Percentiles rank a stretch among this genome's conserved stretches.
These are phyloP conservation scores for Ophiostoma perfectum DNA, from an alignment of 2,329 filamentous ascomycete genomes.

Conservation along the genomic window DNA sequence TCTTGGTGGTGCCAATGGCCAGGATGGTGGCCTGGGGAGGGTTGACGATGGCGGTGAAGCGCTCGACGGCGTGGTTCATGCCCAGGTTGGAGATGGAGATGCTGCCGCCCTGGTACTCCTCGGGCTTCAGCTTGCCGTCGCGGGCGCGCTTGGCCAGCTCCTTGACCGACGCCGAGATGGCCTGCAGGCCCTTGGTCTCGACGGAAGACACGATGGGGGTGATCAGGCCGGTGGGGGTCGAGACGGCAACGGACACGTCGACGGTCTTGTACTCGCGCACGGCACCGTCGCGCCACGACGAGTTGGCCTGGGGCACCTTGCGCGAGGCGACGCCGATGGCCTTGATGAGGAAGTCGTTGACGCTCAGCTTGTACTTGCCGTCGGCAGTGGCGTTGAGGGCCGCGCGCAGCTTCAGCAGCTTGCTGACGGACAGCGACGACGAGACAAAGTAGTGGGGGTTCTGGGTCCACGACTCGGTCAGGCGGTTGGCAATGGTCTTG, in stretches of 20 bases:
- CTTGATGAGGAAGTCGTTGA: conserved; percentile 99
- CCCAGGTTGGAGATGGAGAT: conserved; percentile 99
- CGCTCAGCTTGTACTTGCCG: conserved; percentile 97
- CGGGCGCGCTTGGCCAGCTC: conserved; percentile 93
- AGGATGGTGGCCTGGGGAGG: conserved; percentile 94
- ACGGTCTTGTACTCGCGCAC: conserved; percentile 92
- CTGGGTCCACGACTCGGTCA: conserved; percentile 81
- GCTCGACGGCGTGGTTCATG: conserved; percentile 94
- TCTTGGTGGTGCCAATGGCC: conserved; percentile 88
- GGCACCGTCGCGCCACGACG: conserved; percentile 82
- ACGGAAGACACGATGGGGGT: conserved; percentile 94
- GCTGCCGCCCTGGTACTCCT: conserved; percentile 98
- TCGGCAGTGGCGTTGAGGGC: conserved; percentile 84
- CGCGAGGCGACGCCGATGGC: conserved; percentile 80
- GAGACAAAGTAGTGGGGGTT: conserved; percentile 99
- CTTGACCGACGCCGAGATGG: conserved; percentile 86
- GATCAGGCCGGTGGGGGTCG: conserved; percentile 89
- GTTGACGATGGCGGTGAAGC: conserved; percentile 99
- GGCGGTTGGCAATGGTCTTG: conserved; percentile 91
- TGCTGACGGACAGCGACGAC: conserved; percentile 81
- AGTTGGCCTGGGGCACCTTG: conserved; percentile 95
- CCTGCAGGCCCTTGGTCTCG: conserved; percentile 76
- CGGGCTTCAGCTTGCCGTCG: conserved; percentile 97
- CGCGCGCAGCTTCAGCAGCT: conserved; percentile 92
- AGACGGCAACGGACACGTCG: conserved; percentile 92